phyloP scores from a whole-genome alignment of 192 early-diverging fungal species.

The Geranomyces variabilis region DNA sequence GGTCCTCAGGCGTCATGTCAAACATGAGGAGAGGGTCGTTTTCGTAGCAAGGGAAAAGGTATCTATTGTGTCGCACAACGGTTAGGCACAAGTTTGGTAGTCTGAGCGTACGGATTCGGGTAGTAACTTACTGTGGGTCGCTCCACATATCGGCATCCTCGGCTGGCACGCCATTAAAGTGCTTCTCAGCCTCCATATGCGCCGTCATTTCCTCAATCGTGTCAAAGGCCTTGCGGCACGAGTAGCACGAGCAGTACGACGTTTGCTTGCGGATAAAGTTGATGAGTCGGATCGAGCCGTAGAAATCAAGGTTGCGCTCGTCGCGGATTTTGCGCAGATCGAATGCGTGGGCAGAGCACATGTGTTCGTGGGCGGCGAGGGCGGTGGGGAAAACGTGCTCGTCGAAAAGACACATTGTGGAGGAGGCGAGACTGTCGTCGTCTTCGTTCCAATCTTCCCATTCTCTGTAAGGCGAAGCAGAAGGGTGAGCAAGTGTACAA shows the following conservation, averaged over 20 bases:
- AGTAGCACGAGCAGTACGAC: conserved; percentile 67
- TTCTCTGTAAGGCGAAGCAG: conserved; percentile 19
- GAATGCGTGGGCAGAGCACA: conserved; percentile 76
- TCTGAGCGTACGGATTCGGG: conserved; percentile 14
- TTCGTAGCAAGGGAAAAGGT: conserved; percentile 79
- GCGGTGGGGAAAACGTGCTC: conserved; percentile 61
- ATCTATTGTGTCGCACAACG: conserved; percentile 10
- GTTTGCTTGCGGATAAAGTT: conserved; percentile 81
- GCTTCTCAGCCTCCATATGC: conserved; percentile 59
- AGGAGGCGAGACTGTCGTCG: conserved; percentile 70
- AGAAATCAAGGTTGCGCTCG: conserved; percentile 69
- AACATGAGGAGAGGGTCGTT: conserved; percentile 85
- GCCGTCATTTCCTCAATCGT: conserved; percentile 46
- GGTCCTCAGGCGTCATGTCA: conserved; percentile 68
- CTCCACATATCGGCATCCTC: conserved; percentile 62
- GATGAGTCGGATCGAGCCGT: conserved; percentile 80
- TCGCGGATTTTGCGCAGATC: conserved; percentile 62
- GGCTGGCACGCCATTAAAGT: conserved; percentile 26
- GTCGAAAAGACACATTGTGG: conserved; percentile 84
- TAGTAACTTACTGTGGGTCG: conserved; percentile 61
- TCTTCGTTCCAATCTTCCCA: conserved; percentile 48
- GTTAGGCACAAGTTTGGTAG: too few species aligned
- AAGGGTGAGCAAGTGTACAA: conserved; percentile 2
- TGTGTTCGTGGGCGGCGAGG: conserved; percentile 70
- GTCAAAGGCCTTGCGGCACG: conserved; percentile 62